Conservation (phyloP, 2,329 filamentous ascomycete species). For the Phymatotrichopsis omnivora region DNA sequence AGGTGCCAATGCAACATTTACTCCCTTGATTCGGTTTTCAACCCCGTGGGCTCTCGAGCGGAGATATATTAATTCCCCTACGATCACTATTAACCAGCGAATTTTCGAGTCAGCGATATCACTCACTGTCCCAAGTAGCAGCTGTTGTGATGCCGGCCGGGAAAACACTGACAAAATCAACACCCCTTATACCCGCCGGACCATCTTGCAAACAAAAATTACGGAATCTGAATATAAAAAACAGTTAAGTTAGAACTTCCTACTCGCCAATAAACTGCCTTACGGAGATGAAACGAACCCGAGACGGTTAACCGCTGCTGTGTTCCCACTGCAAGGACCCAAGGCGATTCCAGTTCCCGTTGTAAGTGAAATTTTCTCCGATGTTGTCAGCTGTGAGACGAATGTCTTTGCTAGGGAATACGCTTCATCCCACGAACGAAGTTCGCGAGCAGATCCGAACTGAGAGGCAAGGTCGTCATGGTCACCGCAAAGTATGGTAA, state of each 20-base stretch:
- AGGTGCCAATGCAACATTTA: conserved; percentile 20
- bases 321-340: conserved; percentile 40
- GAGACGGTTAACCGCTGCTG: conserved; percentile 10
- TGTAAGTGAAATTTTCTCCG: conserved; percentile 85
- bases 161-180: conserved; percentile 62
- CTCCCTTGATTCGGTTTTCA: conserved; percentile 28
- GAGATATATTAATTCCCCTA: conserved; percentile 17
- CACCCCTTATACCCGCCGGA: conserved; percentile 49
- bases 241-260: too few relatives aligned
- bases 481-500: conserved; percentile 2
- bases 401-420: conserved; percentile 47
- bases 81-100: neutral
- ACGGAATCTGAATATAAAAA: conserved; percentile 60
- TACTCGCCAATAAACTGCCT: neutral
- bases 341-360: conserved; percentile 82
- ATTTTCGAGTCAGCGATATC: neutral
- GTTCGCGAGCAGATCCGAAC: conserved; percentile 5
- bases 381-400: conserved; percentile 70
- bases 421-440: conserved; percentile 37
- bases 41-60: conserved; percentile 16
- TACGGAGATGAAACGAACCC: conserved; percentile 2
- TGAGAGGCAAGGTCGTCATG: conserved; percentile 12
- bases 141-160: conserved; percentile 81
- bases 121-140: conserved; percentile 59
- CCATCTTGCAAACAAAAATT: conserved; percentile 60